Conservation (phyloP, 2,329 filamentous ascomycete genomes). For the Coniochaeta sp. region DNA sequence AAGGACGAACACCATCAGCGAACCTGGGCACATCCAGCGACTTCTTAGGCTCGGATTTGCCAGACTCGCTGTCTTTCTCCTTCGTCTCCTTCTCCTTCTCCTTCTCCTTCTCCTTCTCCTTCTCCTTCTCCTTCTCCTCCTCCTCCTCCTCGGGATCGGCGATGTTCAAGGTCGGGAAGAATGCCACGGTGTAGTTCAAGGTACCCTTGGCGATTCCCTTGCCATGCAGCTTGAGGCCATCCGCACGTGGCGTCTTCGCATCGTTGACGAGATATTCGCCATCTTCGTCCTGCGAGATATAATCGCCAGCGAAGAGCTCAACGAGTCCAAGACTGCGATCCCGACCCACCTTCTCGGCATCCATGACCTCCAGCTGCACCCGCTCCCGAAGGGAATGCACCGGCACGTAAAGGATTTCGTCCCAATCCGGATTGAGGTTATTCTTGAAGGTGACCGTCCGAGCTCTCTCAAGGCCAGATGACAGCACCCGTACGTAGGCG, state of each 20-base stretch:
- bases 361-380: conserved; percentile 89
- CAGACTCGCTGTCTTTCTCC: too few species aligned
- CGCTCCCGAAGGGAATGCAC: conserved; percentile 80
- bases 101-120: conserved; percentile 23
- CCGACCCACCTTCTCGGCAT: conserved; percentile 85
- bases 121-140: conserved; percentile 55
- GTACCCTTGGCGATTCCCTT: conserved; percentile 70
- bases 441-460: conserved; percentile 95
- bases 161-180: conserved; percentile 84
- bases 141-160: conserved; percentile 86
- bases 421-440: conserved; percentile 90
- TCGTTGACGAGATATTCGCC: conserved; percentile 79
- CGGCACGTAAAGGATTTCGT: conserved; percentile 91
- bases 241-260: conserved; percentile 59
- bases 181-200: conserved; percentile 76
- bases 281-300: conserved; percentile 66
- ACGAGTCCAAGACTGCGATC: conserved; percentile 81
- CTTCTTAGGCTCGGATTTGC: conserved; percentile 10
- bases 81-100: too few species aligned
- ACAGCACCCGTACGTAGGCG: conserved; percentile 80
- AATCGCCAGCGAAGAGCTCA: conserved; percentile 72
- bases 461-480: conserved; percentile 85
- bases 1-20: conserved; percentile 12
- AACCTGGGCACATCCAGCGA: conserved; percentile 27
- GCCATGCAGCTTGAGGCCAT: conserved; percentile 66